A percentile compares a stretch with the other conserved stretches of the same genome.
phyloP scores from a whole-genome alignment of 306 rosid genomes.

The Cajanus cajan region DNA sequence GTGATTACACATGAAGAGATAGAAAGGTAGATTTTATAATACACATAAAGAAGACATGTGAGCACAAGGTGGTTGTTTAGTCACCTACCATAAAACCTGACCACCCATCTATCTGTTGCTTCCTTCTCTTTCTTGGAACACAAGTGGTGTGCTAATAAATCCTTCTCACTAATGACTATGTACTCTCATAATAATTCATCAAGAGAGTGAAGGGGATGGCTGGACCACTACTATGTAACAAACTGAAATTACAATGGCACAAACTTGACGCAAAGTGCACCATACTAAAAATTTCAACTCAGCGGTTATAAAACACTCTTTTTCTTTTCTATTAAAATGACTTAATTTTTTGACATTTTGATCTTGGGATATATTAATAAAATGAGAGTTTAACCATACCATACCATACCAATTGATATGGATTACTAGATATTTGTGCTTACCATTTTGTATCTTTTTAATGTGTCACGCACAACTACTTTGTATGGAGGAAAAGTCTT shows the following conservation, averaged over 20 bases:
- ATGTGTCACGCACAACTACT: constrained; percentile 9
- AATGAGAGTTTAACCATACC: not conserved
- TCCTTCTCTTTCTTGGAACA: constrained; percentile 43
- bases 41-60: constrained; percentile 63
- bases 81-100: constrained; percentile 92
- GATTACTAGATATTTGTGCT: constrained; percentile 26
- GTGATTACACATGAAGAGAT: constrained; percentile 37
- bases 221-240: constrained; percentile 41
- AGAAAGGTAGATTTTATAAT: constrained; percentile 45
- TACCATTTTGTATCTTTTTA: not conserved
- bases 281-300: constrained; percentile 17
- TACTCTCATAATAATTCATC: constrained; percentile 35
- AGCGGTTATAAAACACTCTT: not conserved
- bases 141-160: constrained; percentile 53
- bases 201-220: constrained; percentile 27
- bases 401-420: constrained; percentile 12
- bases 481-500: not conserved
- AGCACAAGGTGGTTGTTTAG: constrained; percentile 90
- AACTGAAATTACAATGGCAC: constrained; percentile 16
- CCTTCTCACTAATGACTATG: constrained; percentile 43
- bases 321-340: not conserved
- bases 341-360: not conserved
- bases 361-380: not conserved
- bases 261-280: constrained; percentile 28
- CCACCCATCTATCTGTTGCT: constrained; percentile 55